phyloP scores from a whole-genome alignment of 768 basidiomycete genomes.

The Mrakia gelida region DNA sequence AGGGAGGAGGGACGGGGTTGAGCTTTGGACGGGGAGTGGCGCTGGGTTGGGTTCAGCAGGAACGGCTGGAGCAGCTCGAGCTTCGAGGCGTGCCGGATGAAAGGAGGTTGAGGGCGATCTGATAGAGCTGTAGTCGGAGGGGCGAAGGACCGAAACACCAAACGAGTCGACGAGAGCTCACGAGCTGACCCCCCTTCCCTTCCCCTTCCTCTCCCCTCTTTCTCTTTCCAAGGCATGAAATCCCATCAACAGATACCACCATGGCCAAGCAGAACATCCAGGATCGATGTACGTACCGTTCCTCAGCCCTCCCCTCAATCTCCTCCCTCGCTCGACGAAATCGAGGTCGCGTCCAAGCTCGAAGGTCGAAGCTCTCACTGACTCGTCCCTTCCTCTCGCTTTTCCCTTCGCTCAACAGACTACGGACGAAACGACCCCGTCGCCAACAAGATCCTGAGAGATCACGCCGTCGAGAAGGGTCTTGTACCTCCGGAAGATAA shows the following conservation, averaged over 20 bases:
- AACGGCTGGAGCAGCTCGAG: background rate
- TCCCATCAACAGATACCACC: constrained; percentile 67
- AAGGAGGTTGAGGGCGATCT: background rate
- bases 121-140: background rate
- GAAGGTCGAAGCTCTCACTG: background rate
- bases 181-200: background rate
- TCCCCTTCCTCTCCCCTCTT: constrained; percentile 4
- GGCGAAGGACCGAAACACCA: background rate
- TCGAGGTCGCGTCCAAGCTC: too few relatives aligned
- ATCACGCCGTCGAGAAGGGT: constrained; percentile 74
- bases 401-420: constrained; percentile 41
- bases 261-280: constrained; percentile 87
- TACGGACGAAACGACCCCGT: constrained; percentile 91
- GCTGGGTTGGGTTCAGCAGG: too few relatives aligned
- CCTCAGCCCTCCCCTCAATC: background rate
- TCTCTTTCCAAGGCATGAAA: constrained; percentile 95
- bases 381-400: background rate
- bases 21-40: background rate
- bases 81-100: background rate
- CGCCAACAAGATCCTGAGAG: constrained; percentile 77
- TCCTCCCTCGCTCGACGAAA: background rate
- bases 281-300: constrained; percentile 57
- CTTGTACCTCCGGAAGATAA: constrained; percentile 84
- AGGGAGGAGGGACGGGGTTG: background rate
- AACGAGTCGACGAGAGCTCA: background rate